Evolutionary conservation across 257 asterid species (phyloP), one percentile per base, ranked within the genome.

Genomic region (Capsicum baccatum): DNA sequence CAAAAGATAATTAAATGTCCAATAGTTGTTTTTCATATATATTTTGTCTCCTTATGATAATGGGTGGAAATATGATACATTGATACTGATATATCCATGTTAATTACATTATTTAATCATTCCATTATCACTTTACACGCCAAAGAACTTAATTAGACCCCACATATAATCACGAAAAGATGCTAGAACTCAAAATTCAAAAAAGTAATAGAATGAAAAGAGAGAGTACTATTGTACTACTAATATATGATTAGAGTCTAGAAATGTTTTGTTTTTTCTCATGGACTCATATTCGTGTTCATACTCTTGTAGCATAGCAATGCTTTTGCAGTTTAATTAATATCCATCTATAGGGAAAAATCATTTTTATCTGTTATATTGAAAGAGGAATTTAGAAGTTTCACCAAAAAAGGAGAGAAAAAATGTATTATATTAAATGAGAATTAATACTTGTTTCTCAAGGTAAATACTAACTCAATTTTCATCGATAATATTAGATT

Each of bases 31-130:
- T 26, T 73, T 71, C 47, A 5, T 44, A 44, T 59, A 5, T 17
- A 44, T 59, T 73, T 73, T 50, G 62, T 52, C 63, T 14, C 14
- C 48, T 8, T 76, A 26, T 14, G 63, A 48, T 14, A 76, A 76
- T 52, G 81, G 8, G 81, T 50, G 62, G 63, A 76, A 50, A 76
- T 76, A 14, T 76, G 81, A 73, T 76, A 76, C 26, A 39, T 39
- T 76, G 81, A 14, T 39, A 39, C 44, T 39, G 44, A 39, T 39
- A 39, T 54, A 14, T 70, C 16, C 16, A 9, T 70, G 55, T 47
- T 70, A 47, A 16, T 70, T 17, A 39, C 44, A 44, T 17, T 70
- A 5, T 42, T 44, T 70, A 42, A 17, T 70, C 1, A 70, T 70
- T 70, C 35, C 62, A 50, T 74, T 21, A 52, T 50, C 63, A 76